Evolutionary conservation across 441 rosid genomes (phyloP).

Genomic region (Brassica hybrid): DNA sequence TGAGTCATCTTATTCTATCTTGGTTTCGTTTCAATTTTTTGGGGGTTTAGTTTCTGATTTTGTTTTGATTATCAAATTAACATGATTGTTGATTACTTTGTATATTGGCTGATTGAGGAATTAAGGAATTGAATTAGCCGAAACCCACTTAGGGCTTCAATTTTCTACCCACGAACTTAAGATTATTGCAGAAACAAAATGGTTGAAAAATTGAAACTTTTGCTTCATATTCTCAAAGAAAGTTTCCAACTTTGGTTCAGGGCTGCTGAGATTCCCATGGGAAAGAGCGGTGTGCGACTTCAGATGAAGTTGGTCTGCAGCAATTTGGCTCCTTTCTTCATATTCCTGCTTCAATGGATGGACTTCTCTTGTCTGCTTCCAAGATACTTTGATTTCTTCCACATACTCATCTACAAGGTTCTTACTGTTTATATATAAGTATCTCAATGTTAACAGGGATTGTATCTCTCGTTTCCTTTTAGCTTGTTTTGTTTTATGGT

Average conservation of each 20-base stretch:
- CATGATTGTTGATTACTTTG: too few relatives aligned
- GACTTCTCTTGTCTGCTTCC: conserved; percentile 87
- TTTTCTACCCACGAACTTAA: too few relatives aligned
- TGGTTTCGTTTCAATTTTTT: neutral
- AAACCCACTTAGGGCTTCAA: too few relatives aligned
- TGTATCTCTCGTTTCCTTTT: conserved; percentile 9
- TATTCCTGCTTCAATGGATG: conserved; percentile 84
- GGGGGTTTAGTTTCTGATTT: conserved; percentile 1
- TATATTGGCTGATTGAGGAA: neutral
- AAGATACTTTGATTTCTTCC: conserved; percentile 81
- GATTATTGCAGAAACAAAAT: too few relatives aligned
- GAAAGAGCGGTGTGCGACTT: conserved; percentile 68
- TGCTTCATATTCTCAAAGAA: neutral
- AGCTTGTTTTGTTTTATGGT: conserved; percentile 30
- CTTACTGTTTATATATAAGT: conserved; percentile 1
- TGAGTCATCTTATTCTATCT: conserved; percentile 46
- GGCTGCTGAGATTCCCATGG: conserved; percentile 88
- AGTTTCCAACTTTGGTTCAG: conserved; percentile 42
- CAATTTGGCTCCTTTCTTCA: conserved; percentile 80
- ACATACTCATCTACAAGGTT: conserved; percentile 88
- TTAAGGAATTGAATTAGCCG: neutral
- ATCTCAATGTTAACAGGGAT: too few relatives aligned
- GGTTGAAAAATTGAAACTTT: neutral
- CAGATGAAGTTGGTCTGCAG: conserved; percentile 88
- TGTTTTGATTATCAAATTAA: conserved; percentile 8